Evolutionary conservation across 768 basidiomycete species (phyloP), one percentile per base, ranked within the genome.

Genomic region (Pleurotus ostreatus): DNA sequence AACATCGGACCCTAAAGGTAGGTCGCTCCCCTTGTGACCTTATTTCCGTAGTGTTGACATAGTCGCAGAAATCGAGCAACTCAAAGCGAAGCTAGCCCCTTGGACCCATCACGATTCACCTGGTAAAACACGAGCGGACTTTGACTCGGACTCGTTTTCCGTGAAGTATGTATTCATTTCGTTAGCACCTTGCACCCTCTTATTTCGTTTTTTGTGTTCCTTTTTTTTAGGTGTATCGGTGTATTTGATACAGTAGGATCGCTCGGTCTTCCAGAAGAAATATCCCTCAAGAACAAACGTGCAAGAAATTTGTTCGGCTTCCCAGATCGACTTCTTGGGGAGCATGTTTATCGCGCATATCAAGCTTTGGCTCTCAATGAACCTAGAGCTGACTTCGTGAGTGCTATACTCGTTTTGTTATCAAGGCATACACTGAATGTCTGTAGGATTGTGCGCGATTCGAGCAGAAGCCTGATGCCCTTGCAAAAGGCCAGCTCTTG

Each of bases 241-340:
- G 86, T 90, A 16, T 90, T 85, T 62, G 88, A 90, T 62, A 90
- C 88, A 4, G 88, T 89, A n/a, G 86, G 86, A 12, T 78, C 86
- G 9, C 66, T 88, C 25, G 87, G 87, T 8, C 68, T 90, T 13
- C 88, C 88, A 1, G 84, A 84, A 62, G 87, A 88, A 61, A 62
- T 89, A 13, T 75, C 76, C 2, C 67, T 75, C 44, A 66, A 76
- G 12, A 74, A 69, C 53, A 76, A 74, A 3, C 37, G 39, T 2
- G 41, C 41, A 37, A 53, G 26, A 22, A 53, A n/a, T 11, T 68
- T 88, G 2, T 89, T 87, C 60, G 88, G 88, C 18, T 88, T 89
- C 64, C 77, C 75, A 9, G 84, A 88, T 62, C 74, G 70, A 9
- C 58, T 69, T 15, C 71, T 90, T 9, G 88, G 87, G 34, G 72